Percentiles rank a stretch among this genome's conserved stretches.
Conservation (phyloP, 331 rosid genomes). For the Rosa hybrid region DNA sequence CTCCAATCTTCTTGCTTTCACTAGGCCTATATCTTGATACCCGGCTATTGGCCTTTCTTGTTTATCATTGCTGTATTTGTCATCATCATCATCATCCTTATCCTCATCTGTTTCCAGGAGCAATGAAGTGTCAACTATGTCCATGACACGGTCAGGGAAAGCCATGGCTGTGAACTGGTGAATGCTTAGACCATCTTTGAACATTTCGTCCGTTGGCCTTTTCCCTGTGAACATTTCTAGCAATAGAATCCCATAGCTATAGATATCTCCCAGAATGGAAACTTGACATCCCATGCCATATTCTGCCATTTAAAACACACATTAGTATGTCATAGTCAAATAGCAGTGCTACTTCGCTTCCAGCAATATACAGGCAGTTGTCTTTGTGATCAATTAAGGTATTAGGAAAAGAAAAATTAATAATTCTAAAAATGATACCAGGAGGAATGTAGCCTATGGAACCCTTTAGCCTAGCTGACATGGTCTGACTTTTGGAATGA, state of each 20-base stretch:
- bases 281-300: conserved; percentile 8
- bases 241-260: conserved; percentile 10
- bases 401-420: background rate
- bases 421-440: background rate
- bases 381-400: background rate
- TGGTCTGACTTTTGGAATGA: background rate
- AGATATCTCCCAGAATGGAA: background rate
- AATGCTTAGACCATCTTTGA: conserved; percentile 29
- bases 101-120: conserved; percentile 6
- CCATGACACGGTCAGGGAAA: conserved; percentile 41
- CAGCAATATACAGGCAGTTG: background rate
- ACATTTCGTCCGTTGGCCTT: background rate
- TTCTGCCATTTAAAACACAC: background rate
- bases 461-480: conserved; percentile 4
- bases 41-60: background rate
- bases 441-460: conserved; percentile 17
- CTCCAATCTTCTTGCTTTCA: conserved; percentile 19
- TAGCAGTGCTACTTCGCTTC: background rate
- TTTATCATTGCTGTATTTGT: background rate
- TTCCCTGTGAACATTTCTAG: conserved; percentile 19
- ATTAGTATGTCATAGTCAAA: background rate
- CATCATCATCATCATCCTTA: conserved; percentile 9
- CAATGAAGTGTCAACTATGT: conserved; percentile 38
- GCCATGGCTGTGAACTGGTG: conserved; percentile 32
- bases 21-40: background rate